Base-by-base conservation (phyloP, 441 rosid genomes). In the Populus trichocarpa region DNA sequence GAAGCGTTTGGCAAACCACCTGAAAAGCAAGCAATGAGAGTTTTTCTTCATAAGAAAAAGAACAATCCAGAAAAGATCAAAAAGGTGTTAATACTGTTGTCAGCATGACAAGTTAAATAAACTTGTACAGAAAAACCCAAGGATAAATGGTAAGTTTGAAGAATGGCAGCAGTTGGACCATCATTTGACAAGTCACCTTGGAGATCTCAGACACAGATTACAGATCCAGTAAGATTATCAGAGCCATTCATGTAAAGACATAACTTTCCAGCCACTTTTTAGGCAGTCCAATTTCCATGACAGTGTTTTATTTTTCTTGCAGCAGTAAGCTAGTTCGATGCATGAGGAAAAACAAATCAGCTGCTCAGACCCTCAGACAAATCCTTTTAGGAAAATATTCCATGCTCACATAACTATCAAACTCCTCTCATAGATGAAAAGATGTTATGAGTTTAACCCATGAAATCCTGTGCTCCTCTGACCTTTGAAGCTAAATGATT, bases 1-100 rank as follows among this genome's bases (percentile, higher is more conserved):
- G 82, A 96, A 96, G 70, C 99, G 93, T 81, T 96, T 96, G 2
- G 99, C 99, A 87, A 91, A 96, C 99, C 99, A 96, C 97, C 99
- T 96, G 85, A 70, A 79, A 73, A 26, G 36, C 64, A 70, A 69
- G 78, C 14, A 46, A 53, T 36, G 8, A 33, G 23, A 18, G 20
- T 14, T 46, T 5, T 63, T 63, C 28, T 63, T 61, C 16, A n/a
- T 61, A 26, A 63, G 68, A 22, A 30, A 53, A 8, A 33, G 23
- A 23, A 23, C 16, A 74, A 26, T 25, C 16, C 33, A 33, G 76
- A 23, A 42, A 14, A 59, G 2, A 33, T 68, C 6, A 36, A 53
- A 46, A 70, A 66, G 25, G 23, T 13, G 20, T 50, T 28, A 53
- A 33, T 32, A 67, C 5, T 26, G 13, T 36, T 57, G 12, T 23